These are phyloP conservation scores for Bipolaris sorokiniana DNA, from an alignment of 2,329 filamentous ascomycete species.

Conservation along the genomic window DNA sequence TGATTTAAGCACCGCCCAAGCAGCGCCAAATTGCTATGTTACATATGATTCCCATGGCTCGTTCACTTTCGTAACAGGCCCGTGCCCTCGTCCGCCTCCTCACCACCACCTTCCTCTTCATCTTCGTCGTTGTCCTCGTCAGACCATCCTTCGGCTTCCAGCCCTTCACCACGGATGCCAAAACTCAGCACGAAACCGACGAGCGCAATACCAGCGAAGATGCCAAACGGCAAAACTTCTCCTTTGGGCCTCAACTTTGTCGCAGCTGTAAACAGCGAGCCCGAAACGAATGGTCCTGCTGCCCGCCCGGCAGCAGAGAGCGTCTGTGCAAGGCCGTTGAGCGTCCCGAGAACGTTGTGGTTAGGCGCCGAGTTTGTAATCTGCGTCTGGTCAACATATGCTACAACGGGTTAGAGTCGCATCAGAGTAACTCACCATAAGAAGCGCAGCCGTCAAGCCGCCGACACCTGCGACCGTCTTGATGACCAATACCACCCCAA, in stretches of 20 bases:
- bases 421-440: constrained; percentile 68
- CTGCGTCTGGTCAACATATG: constrained; percentile 51
- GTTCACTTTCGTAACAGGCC: constrained; percentile 38
- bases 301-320: constrained; percentile 89
- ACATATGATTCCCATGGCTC: not conserved
- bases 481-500: constrained; percentile 80
- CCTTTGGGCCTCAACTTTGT: constrained; percentile 77
- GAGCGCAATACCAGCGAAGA: constrained; percentile 84
- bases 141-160: constrained; percentile 65
- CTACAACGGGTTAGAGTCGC: not conserved
- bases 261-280: constrained; percentile 81
- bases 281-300: constrained; percentile 85
- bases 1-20: constrained; percentile 1
- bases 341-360: constrained; percentile 80
- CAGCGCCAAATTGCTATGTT: constrained; percentile 14
- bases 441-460: constrained; percentile 85
- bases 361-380: constrained; percentile 94
- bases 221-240: constrained; percentile 81
- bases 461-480: constrained; percentile 92
- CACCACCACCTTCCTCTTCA: constrained; percentile 34
- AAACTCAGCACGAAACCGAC: constrained; percentile 81
- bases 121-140: constrained; percentile 44
- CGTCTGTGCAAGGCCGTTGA: constrained; percentile 94
- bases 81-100: constrained; percentile 36
- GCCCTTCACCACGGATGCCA: constrained; percentile 69